A percentile compares a stretch with the other conserved stretches of the same genome.
Evolutionary conservation across 306 rosid species (phyloP).

Genomic region (Sicyos edulis): DNA sequence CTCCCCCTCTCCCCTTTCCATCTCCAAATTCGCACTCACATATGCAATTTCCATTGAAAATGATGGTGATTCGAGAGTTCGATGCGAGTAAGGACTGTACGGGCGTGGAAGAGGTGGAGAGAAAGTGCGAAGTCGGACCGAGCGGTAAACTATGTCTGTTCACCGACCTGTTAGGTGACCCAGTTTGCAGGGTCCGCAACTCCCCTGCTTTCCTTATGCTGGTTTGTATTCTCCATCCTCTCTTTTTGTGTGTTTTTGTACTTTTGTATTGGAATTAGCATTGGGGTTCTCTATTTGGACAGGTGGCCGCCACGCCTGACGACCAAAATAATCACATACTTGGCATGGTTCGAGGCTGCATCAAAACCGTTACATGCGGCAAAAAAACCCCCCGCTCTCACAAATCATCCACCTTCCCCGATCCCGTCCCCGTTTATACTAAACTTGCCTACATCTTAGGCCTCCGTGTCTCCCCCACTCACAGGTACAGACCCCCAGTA

Average conservation of each 20-base stretch:
- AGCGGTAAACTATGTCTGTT: constrained; percentile 63
- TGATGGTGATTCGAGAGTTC: constrained; percentile 42
- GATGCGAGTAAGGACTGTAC: constrained; percentile 38
- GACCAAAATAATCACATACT: constrained; percentile 61
- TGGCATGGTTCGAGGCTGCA: constrained; percentile 91
- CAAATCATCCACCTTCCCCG: constrained; percentile 14
- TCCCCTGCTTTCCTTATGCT: constrained; percentile 90
- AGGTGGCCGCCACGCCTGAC: constrained; percentile 75
- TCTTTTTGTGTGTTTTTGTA: too few relatives aligned
- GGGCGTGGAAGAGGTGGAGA: constrained; percentile 68
- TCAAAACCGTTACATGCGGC: constrained; percentile 83
- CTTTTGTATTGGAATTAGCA: too few relatives aligned
- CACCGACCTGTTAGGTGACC: constrained; percentile 87
- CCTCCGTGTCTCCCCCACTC: constrained; percentile 86
- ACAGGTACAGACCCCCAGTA: constrained; percentile 49
- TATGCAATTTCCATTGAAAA: background rate
- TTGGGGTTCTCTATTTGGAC: constrained; percentile 9
- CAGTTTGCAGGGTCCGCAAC: constrained; percentile 93
- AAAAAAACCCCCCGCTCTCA: constrained; percentile 43
- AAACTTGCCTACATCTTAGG: constrained; percentile 80
- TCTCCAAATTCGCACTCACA: background rate
- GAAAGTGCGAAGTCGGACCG: constrained; percentile 74
- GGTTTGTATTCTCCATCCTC: constrained; percentile 29
- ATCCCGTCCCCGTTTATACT: constrained; percentile 54
- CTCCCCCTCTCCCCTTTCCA: background rate